phyloP scores from a whole-genome alignment of 2,329 filamentous ascomycete genomes.

The Mycosphaerella sp. region DNA sequence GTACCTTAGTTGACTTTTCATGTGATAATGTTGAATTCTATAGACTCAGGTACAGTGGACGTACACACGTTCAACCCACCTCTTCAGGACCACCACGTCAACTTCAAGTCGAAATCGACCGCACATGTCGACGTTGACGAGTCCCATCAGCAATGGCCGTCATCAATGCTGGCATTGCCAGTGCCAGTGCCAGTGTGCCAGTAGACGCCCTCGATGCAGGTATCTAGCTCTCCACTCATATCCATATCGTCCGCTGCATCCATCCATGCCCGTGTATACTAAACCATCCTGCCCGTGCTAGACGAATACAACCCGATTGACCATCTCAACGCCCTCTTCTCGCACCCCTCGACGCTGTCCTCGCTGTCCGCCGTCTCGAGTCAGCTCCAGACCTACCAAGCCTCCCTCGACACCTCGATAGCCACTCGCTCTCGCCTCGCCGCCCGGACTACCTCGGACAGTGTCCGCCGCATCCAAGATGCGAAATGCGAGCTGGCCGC shows the following conservation, averaged over 20 bases:
- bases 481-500: conserved; percentile 84
- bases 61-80: no score
- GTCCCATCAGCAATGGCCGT: conserved; percentile 12
- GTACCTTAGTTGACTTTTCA: no score
- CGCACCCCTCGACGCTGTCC: conserved; percentile 75
- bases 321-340: conserved; percentile 90
- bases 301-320: conserved; percentile 87
- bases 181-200: no score
- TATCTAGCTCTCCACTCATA: conserved; percentile 7
- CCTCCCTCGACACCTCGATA: conserved; percentile 78
- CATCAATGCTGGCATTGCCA: conserved; percentile 14
- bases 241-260: neutral
- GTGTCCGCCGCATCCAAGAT: conserved; percentile 82
- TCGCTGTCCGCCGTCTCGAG: conserved; percentile 69
- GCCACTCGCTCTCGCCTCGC: conserved; percentile 61
- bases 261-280: neutral
- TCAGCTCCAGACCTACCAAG: conserved; percentile 66
- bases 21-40: no score
- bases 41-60: no score
- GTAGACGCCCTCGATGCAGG: conserved; percentile 23
- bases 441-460: conserved; percentile 76
- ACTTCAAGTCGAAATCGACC: neutral
- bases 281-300: conserved; percentile 29
- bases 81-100: neutral
- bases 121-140: neutral